Evolutionary conservation across 208 protist species (phyloP), one percentile per base, ranked within the genome.

Genomic region (Crithidia bombi): DNA sequence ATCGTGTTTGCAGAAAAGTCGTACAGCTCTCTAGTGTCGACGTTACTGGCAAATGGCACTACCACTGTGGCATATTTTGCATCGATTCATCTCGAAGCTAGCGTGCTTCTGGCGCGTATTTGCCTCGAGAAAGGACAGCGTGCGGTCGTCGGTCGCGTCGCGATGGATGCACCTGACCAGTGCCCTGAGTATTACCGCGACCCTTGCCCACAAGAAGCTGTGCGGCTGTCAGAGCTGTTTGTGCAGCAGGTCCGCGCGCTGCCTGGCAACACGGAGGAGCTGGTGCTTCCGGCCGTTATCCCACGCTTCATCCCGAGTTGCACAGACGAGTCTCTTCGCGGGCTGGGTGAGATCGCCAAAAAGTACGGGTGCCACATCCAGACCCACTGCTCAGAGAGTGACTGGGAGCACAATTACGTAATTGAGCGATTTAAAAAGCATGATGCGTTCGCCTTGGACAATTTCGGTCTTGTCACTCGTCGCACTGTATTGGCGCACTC

Each of bases 271-370:
- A 63, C 81, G 0, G 57, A 47, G 4, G 46, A 72, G 3, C 78
- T 96, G 12, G 87, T 95, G 10, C 71, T 79, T 10, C 97, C 97
- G 15, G 75, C 97, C 14, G 68, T 98, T 5, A 94, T 92, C 23
- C 97, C 97, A 11, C 87, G 97, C 43, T 99, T 99, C 81, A 91
- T 97, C 56, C 95, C 95, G 19, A 92, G 95, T 19, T 98, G 97
- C 82, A 89, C 74, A 14, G 50, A 79, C 28, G 83, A 88, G 68
- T 74, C 97, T 6, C 81, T 99, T 44, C 52, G 73, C 26, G 89
- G 87, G 5, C 78, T 98, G 0, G 87, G 88, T 33, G 70, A 82
- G 44, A 69, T 98, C 5, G 87, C 70, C 0, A 59, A 78, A 28
- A 86, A 89, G 73, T 82, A 95, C 67, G 65, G 76, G n/a, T 91